Evolutionary conservation across 208 protist species (phyloP).

Genomic region (Trypanosoma lewisi): DNA sequence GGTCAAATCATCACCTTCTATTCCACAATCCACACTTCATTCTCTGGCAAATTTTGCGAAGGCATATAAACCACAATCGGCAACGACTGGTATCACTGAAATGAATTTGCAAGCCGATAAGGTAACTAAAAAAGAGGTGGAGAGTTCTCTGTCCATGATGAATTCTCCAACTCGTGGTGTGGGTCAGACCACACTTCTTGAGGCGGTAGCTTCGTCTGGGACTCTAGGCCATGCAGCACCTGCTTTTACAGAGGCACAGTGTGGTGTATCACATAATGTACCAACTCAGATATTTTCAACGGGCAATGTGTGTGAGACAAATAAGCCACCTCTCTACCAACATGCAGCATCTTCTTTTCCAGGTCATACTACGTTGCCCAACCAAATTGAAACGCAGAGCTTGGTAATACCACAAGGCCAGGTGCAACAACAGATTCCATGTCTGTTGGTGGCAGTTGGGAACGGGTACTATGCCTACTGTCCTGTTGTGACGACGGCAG

Average conservation of each 20-base stretch:
- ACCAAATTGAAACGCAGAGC: background rate
- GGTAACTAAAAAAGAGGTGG: background rate
- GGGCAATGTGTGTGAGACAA: background rate
- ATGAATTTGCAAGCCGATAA: background rate
- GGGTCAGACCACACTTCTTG: background rate
- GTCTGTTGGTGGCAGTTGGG: conserved; percentile 22
- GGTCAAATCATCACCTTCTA: conserved; percentile 1
- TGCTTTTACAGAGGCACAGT: background rate
- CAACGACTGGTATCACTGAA: background rate
- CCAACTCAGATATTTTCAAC: background rate
- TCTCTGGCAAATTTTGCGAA: conserved; percentile 26
- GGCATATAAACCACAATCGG: conserved; percentile 1
- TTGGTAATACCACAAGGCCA: background rate
- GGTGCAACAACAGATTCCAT: conserved; percentile 9
- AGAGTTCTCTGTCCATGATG: background rate
- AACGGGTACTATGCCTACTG: conserved; percentile 24
- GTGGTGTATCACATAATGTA: background rate
- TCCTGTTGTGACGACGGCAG: conserved; percentile 7
- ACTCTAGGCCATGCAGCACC: background rate
- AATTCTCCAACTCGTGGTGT: background rate
- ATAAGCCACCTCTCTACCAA: background rate
- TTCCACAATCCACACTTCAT: conserved; percentile 11
- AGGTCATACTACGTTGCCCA: background rate
- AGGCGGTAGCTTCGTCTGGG: background rate
- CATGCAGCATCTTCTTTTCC: background rate